Conservation (phyloP, 2,329 filamentous ascomycete genomes). For the Exophiala calicioides region DNA sequence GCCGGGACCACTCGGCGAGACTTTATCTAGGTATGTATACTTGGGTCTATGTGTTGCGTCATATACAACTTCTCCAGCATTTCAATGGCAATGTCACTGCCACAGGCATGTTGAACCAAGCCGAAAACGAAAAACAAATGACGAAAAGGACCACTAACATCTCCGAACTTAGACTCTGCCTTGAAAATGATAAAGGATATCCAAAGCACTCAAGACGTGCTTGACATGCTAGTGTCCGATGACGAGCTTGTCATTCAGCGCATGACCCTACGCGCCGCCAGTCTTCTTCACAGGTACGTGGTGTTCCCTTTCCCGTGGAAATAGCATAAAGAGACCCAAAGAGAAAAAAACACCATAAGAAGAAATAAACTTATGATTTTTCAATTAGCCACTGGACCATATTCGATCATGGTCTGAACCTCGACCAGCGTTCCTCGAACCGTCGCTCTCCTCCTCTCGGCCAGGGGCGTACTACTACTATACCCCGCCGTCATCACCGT, state of each 20-base stretch:
- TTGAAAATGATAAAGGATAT: not conserved
- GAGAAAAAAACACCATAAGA: no score
- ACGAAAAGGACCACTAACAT: no score
- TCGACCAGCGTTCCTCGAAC: not conserved
- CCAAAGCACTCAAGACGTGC: not conserved
- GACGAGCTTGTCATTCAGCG: slow-evolving; percentile 5
- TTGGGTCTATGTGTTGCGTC: not conserved
- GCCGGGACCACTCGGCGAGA: slow-evolving; percentile 2
- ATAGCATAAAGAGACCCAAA: no score
- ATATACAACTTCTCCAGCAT: not conserved
- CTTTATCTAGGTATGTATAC: slow-evolving; percentile 4
- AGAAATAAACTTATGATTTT: not conserved
- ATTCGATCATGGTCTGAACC: not conserved
- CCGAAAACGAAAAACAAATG: no score
- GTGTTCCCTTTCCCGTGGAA: not conserved
- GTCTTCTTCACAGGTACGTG: slow-evolving; percentile 2
- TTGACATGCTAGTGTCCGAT: slow-evolving; percentile 5
- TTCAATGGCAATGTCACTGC: not conserved
- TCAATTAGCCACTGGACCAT: not conserved
- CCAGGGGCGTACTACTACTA: no score
- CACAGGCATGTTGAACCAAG: not conserved
- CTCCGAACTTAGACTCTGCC: not conserved
- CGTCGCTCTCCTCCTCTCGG: not conserved
- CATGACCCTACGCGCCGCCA: slow-evolving; percentile 1
- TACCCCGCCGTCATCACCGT: no score